Base-by-base conservation (phyloP, 2,329 filamentous ascomycete species). In the Mollisiaceae sp. region DNA sequence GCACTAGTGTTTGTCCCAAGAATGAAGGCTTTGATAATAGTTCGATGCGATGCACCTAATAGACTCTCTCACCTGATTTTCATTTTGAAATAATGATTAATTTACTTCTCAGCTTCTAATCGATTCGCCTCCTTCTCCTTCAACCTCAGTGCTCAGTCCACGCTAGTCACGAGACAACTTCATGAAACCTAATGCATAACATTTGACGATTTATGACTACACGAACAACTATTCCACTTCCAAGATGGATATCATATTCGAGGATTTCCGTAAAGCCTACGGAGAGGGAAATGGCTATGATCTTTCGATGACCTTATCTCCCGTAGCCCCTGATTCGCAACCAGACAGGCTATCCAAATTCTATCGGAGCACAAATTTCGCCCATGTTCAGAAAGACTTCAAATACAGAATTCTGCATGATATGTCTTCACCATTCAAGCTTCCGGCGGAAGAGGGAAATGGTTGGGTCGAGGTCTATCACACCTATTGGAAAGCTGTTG, bases 401-500 rank as follows among this genome's bases (percentile, higher is more conserved):
- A 88, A 89, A 64, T 89, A 91, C 74, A 78, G 80, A 55, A 84
- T 95, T 64, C 86, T 94, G 66, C 87, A 89, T 70, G 87, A 84
- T 83, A 63, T 79, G 82, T 32, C 83, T 81, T 62, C 62, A 12
- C 60, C 69, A 8, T 66, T 74, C 59, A 73, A 69, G 27, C 60
- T 75, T n/a, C 54, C 71, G 8, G 32, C 52, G 47, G 85, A 89
- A 47, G 92, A 97, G 79, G 82, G 87, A 27, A 86, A 84, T 65
- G 90, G 89, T n/a, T 99, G 95, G 95, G 83, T 90, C 0, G 94
- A 97, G 45, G 88, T 98, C 36, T 97, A 94, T 75, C 82, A 85
- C 41, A 83, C 87, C 22, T 97, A 94, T 75, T 97, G 94, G 93
- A 93, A 91, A 73, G 91, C 92, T 27, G 80, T 91, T 45, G 89